Percentiles rank a stretch among this genome's conserved stretches.
Conservation (phyloP, 345 rosid species). For the Aegle marmelos region DNA sequence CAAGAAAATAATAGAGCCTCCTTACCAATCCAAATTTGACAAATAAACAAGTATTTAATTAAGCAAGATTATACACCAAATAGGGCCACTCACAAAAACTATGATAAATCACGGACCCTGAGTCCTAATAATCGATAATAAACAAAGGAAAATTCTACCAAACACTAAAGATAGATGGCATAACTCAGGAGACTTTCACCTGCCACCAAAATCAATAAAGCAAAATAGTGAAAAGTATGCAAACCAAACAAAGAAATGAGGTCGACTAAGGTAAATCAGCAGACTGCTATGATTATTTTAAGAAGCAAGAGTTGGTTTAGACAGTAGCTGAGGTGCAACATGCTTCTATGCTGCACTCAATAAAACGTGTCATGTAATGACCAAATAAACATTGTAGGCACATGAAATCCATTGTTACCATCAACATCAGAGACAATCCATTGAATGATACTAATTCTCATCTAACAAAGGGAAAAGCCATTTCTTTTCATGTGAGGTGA, state of each 20-base stretch:
- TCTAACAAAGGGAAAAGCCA: conserved; percentile 8
- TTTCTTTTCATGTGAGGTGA: conserved; percentile 30
- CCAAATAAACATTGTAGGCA: background rate
- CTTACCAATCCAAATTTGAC: background rate
- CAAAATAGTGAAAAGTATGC: background rate
- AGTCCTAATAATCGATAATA: background rate
- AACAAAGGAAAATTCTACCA: background rate
- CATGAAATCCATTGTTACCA: conserved; percentile 20
- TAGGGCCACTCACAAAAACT: background rate
- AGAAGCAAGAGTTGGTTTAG: background rate
- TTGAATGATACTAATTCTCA: conserved; percentile 19
- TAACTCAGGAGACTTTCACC: background rate
- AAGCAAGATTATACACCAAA: background rate
- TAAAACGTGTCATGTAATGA: background rate
- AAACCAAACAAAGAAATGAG: background rate
- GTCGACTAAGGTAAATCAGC: background rate
- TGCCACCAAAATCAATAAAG: background rate
- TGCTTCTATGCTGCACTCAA: background rate
- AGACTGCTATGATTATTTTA: background rate
- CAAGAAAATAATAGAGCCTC: background rate
- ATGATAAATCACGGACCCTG: background rate
- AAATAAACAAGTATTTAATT: background rate
- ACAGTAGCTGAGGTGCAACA: background rate
- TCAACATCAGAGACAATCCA: conserved; percentile 13
- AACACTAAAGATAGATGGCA: background rate